Percentiles rank a stretch among this genome's conserved stretches.
Conservation (phyloP, 768 basidiomycete species). For the Cytidiella melzeri region DNA sequence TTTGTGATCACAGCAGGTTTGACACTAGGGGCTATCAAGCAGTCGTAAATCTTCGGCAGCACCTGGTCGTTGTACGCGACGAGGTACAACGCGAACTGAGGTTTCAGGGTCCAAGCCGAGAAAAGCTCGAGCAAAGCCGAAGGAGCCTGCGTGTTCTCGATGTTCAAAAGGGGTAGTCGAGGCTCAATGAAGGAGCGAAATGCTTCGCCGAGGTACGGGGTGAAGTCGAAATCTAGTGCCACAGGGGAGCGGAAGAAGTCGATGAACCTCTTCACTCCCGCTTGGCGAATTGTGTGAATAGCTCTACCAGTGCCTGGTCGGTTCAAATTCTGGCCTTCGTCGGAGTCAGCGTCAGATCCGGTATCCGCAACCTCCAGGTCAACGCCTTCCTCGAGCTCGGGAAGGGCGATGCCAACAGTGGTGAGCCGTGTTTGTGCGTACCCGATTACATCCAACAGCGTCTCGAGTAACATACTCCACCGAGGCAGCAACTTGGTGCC, state of each 20-base stretch:
- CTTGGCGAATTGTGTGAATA: conserved; percentile 64
- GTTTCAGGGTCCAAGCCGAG: conserved; percentile 62
- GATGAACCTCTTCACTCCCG: conserved; percentile 78
- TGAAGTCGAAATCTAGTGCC: conserved; percentile 55
- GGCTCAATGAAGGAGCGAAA: conserved; percentile 78
- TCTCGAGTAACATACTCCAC: conserved; percentile 74
- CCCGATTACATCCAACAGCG: conserved; percentile 58
- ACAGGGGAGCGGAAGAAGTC: conserved; percentile 81
- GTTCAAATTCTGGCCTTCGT: conserved; percentile 13
- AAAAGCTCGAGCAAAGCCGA: conserved; percentile 86
- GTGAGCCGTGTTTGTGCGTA: conserved; percentile 55
- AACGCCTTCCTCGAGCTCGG: conserved; percentile 16
- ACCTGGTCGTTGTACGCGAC: conserved; percentile 62
- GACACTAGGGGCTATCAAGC: conserved; percentile 76
- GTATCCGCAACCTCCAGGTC: conserved; percentile 27
- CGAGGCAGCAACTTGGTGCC: conserved; percentile 61
- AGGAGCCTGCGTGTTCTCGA: conserved; percentile 88
- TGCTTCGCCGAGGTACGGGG: conserved; percentile 56
- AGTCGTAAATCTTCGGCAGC: conserved; percentile 75
- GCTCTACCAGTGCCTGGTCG: conserved; percentile 32
- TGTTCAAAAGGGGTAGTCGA: conserved; percentile 64
- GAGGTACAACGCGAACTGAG: conserved; percentile 54
- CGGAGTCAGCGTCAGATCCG: conserved; percentile 31
- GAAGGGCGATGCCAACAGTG: conserved; percentile 27
- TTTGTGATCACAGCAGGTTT: conserved; percentile 77